Evolutionary conservation across 1,284 basidiomycete genomes (phyloP).

Genomic region (Grifola frondosa): DNA sequence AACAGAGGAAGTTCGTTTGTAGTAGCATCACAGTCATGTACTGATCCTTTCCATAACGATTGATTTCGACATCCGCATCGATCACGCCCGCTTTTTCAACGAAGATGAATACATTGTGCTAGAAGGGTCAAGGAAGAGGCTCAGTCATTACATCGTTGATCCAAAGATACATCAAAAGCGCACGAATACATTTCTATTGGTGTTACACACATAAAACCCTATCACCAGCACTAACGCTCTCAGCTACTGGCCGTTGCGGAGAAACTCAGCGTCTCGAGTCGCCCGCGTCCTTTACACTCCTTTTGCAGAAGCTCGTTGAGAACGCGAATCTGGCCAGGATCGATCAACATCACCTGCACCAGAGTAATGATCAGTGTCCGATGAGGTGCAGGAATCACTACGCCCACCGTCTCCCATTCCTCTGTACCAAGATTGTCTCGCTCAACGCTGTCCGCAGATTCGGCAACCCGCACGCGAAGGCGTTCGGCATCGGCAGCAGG

Average conservation of each 20-base stretch:
- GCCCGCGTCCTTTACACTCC: constrained; percentile 83
- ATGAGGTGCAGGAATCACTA: neutral
- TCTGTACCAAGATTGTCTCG: constrained; percentile 73
- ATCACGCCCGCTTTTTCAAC: neutral
- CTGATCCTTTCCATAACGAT: too few species aligned
- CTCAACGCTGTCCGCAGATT: constrained; percentile 82
- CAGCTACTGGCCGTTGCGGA: constrained; percentile 51
- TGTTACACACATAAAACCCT: too few species aligned
- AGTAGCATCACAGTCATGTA: too few species aligned
- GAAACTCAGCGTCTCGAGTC: constrained; percentile 81
- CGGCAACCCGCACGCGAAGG: constrained; percentile 72
- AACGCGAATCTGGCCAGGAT: constrained; percentile 87
- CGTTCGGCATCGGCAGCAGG: constrained; percentile 72
- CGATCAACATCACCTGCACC: constrained; percentile 82
- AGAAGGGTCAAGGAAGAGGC: neutral
- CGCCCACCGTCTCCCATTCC: constrained; percentile 84
- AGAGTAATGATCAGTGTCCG: neutral
- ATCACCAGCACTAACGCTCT: too few species aligned
- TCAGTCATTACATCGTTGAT: too few species aligned
- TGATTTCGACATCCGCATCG: neutral
- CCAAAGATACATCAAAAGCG: too few species aligned
- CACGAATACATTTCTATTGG: too few species aligned
- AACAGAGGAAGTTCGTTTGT: too few species aligned
- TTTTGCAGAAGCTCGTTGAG: constrained; percentile 90
- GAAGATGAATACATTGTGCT: neutral